Evolutionary conservation across 2,329 filamentous ascomycete genomes (phyloP), one percentile per base, ranked within the genome.

Genomic region (Fusarium ambrosium): DNA sequence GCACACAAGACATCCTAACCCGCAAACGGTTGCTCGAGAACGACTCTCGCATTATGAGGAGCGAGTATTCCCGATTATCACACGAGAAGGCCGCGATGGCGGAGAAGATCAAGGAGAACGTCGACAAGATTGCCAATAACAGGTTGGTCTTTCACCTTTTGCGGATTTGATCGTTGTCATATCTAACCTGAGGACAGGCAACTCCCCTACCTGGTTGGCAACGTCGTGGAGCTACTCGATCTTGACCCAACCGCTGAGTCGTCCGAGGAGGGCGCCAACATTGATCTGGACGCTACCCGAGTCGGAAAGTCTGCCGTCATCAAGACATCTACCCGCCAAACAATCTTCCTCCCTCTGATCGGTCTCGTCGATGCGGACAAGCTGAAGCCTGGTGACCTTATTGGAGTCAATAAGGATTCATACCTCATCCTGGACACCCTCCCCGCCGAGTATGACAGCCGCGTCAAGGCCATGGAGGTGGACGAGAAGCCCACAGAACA

Each of bases 401-500:
- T 99, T 73, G 97, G 97, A 84, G 95, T 99, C 68, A 98, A 99
- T 85, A 99, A 99, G 87, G 97, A 99, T 81, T 98, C 96, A 68
- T 99, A 99, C 83, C 92, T 99, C 39, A 94, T 99, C 76, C 90
- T 99, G 68, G 97, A 99, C 82, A 99, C 97, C 27, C 89, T 99
- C 76, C 97, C 97, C 2, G 97, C 97, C 56, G 97, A 99, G 84
- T 99, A 99, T 82, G 97, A 99, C 82, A 98, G 96, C 86, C 92
- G 97, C 84, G 97, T 99, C 77, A 99, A 99, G 88, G 97, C 97
- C 39, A 99, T 99, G 97, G 97, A 99, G 87, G 97, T 99, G 9
- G 97, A 99, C 80, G 97, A 99, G 89, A 99, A 99, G 89, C 97
- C 97, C 11, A 98, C 95, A 43, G 97, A 99, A 86, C 98, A 98